Evolutionary conservation across 2,329 filamentous ascomycete species (phyloP).

Genomic region (Scytalidium sp.): DNA sequence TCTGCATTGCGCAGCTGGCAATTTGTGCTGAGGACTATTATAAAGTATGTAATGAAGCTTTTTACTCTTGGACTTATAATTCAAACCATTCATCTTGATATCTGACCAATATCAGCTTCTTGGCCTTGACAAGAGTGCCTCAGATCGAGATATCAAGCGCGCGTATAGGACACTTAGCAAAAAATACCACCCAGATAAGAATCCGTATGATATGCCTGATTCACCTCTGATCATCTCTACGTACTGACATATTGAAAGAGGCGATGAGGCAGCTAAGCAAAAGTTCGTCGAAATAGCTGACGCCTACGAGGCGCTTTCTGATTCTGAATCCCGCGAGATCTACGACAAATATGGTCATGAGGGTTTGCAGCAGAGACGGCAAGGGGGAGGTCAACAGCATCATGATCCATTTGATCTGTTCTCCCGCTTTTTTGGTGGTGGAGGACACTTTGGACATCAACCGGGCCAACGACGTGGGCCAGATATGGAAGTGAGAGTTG

Average conservation of each 20-base stretch:
- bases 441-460: constrained; percentile 63
- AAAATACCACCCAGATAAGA: constrained; percentile 97
- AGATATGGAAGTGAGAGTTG: constrained; percentile 83
- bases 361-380: constrained; percentile 77
- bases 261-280: constrained; percentile 74
- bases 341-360: constrained; percentile 96
- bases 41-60: constrained; percentile 49
- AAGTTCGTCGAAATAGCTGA: constrained; percentile 94
- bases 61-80: background rate
- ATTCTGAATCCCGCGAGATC: constrained; percentile 75
- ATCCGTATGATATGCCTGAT: constrained; percentile 64
- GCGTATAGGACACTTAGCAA: constrained; percentile 91
- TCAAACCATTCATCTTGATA: background rate
- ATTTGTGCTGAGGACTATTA: constrained; percentile 72
- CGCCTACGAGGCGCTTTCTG: constrained; percentile 88
- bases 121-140: constrained; percentile 74
- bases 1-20: constrained; percentile 52
- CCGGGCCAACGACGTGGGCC: constrained; percentile 75
- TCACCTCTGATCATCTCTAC: background rate
- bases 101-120: constrained; percentile 56
- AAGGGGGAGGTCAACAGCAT: constrained; percentile 60
- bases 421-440: constrained; percentile 92
- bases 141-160: constrained; percentile 86
- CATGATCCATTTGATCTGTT: constrained; percentile 97
- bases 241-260: constrained; percentile 43